Percentiles rank a stretch among this genome's conserved stretches.
phyloP scores from a whole-genome alignment of 306 rosid genomes.

The Purshia tridentata region DNA sequence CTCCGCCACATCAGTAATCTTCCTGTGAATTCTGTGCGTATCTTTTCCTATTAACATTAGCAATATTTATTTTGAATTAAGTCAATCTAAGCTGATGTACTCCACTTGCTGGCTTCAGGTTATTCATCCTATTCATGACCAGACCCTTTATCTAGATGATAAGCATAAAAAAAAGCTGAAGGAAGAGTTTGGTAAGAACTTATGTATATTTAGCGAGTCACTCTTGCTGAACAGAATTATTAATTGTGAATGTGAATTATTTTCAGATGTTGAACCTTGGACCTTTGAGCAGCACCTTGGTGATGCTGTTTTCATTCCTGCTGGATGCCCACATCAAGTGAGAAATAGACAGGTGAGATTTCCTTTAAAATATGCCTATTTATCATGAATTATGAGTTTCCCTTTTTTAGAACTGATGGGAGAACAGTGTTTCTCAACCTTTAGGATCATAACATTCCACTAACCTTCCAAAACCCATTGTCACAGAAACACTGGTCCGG shows the following conservation, averaged over 20 bases:
- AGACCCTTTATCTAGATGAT: constrained; percentile 51
- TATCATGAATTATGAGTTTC: neutral
- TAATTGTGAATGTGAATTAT: constrained; percentile 10
- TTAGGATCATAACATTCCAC: constrained; percentile 5
- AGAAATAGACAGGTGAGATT: constrained; percentile 53
- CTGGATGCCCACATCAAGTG: constrained; percentile 79
- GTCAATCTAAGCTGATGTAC: constrained; percentile 11
- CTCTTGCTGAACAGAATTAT: constrained; percentile 5
- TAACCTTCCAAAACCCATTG: neutral
- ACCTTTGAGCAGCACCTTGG: constrained; percentile 68
- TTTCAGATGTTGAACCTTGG: constrained; percentile 64
- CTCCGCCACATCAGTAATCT: constrained; percentile 47
- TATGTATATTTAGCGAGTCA: constrained; percentile 8
- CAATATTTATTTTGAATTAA: constrained; percentile 2
- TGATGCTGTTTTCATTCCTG: constrained; percentile 68
- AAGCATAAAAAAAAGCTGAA: constrained; percentile 60
- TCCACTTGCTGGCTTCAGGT: constrained; percentile 47
- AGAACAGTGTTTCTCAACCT: neutral
- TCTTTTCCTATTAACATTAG: neutral
- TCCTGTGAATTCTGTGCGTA: constrained; percentile 53
- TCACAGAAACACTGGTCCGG: too few relatives aligned
- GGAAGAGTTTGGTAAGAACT: constrained; percentile 56
- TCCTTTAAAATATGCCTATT: neutral
- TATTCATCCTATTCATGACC: constrained; percentile 67
- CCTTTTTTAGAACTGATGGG: neutral